Evolutionary conservation across 2,329 filamentous ascomycete species (phyloP), one percentile per base, ranked within the genome.

Genomic region (Claviceps arundinis): DNA sequence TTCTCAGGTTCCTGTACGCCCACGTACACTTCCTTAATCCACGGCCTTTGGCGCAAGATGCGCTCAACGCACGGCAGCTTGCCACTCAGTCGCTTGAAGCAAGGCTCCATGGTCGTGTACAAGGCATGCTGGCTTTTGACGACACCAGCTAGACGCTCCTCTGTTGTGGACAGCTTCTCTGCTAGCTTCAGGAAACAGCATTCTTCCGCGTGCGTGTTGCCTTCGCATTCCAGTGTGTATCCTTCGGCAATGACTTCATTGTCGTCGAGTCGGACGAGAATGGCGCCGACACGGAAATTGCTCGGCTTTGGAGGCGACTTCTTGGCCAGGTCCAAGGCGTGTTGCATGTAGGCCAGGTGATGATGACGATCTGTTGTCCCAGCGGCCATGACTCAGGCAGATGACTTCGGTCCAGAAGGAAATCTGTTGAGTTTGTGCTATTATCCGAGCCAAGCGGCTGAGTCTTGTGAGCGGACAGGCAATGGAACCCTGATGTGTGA

Each of bases 151-250:
- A 89, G 73, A 0, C 68, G 64, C 50, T 79, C 77, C 57, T 85
- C 82, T 0, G 73, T 54, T 0, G 75, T 69, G 2, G 63, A 62
- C 52, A 78, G 64, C 56, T 71, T 60, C 47, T 70, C 61, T 1
- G 79, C 73, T 14, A 83, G 76, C 66, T 98, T 97, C 48, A 83
- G 69, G 52, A 98, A 77, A 63, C 89, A 95, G 67, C 85, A 91
- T 70, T 98, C 89, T 65, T 98, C 93, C 3, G 93, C 93, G 64
- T 98, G 93, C 0, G 93, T 97, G 70, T 98, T 98, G 43, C 91
- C 93, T 0, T 82, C 76, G 4, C 90, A 80, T 68, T 98, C 91
- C 54, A 96, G 77, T 0, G 93, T 96, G 70, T 91, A 97, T 51
- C 93, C 91, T 1, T 87, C 87, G 1, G 86, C 80, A 30, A 94